Conservation (phyloP, 2,329 filamentous ascomycete genomes). For the Cladophialophora carrionii region DNA sequence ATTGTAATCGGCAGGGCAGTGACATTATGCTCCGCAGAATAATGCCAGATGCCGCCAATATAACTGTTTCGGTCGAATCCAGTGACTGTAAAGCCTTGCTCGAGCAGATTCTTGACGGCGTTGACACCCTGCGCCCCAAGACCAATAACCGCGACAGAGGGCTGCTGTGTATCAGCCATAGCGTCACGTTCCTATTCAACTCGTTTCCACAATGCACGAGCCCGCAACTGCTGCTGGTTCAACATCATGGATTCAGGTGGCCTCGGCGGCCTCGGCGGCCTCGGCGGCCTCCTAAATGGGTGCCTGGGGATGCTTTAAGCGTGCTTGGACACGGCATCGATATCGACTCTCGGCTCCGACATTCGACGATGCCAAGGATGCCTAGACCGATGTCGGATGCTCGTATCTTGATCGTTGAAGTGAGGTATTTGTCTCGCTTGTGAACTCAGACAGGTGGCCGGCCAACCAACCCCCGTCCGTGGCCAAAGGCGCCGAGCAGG, state of each 20-base stretch:
- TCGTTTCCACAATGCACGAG: not conserved
- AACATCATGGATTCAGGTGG: not conserved
- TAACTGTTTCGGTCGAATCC: constrained; percentile 50
- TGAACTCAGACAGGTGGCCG: not conserved
- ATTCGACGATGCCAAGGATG: not conserved
- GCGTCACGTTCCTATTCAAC: not conserved
- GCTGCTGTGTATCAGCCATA: constrained; percentile 1
- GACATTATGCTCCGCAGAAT: constrained; percentile 42
- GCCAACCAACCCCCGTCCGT: not conserved
- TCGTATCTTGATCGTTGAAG: not conserved
- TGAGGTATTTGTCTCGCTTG: not conserved
- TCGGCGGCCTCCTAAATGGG: not conserved
- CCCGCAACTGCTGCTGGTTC: not conserved
- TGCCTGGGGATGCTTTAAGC: not conserved
- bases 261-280: not conserved
- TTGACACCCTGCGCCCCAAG: constrained; percentile 44
- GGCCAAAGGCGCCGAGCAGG: not conserved
- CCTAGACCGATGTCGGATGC: not conserved
- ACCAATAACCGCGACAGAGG: not conserved
- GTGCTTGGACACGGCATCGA: not conserved
- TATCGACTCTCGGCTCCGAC: not conserved
- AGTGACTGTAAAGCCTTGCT: constrained; percentile 51
- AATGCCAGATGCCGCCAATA: constrained; percentile 53
- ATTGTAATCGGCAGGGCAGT: constrained; percentile 26
- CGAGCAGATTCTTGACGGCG: constrained; percentile 50